Conservation (phyloP, 2,329 filamentous ascomycete species). For the Xylaria sp. region DNA sequence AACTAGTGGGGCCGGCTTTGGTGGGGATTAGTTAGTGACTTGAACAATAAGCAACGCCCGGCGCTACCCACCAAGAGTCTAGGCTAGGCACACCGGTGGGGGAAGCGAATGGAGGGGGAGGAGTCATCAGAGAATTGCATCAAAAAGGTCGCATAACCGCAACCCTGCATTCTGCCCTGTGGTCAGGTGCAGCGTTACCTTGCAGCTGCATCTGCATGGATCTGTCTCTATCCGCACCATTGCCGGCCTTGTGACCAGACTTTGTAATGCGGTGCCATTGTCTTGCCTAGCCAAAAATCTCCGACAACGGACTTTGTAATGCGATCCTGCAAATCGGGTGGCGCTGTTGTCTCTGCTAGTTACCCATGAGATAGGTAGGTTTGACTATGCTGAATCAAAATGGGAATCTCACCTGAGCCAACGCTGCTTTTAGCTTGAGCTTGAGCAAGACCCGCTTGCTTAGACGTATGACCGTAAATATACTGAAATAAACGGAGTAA, state of each 20-base stretch:
- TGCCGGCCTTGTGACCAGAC: slow-evolving; percentile 31
- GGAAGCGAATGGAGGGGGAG: background rate
- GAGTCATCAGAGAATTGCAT: background rate
- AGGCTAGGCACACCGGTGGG: slow-evolving; percentile 8
- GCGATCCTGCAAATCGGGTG: background rate
- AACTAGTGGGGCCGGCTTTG: slow-evolving; percentile 9
- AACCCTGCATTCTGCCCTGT: background rate
- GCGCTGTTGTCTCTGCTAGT: background rate
- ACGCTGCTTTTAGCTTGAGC: too few species aligned
- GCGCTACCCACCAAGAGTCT: background rate
- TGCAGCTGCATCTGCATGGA: background rate
- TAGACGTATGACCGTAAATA: too few species aligned
- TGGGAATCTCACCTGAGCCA: too few species aligned
- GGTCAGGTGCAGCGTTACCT: slow-evolving; percentile 7
- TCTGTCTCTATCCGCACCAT: slow-evolving; percentile 1
- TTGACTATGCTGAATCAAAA: too few species aligned
- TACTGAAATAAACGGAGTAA: too few species aligned
- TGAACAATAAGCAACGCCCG: background rate
- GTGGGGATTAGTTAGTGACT: background rate
- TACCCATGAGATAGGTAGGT: too few species aligned
- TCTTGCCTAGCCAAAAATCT: slow-evolving; percentile 1
- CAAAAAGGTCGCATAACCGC: background rate
- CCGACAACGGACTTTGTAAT: slow-evolving; percentile 27
- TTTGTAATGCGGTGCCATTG: slow-evolving; percentile 5
- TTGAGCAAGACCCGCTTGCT: too few species aligned